Conservation (phyloP, 768 basidiomycete genomes). For the Rhizopogon vulgaris region DNA sequence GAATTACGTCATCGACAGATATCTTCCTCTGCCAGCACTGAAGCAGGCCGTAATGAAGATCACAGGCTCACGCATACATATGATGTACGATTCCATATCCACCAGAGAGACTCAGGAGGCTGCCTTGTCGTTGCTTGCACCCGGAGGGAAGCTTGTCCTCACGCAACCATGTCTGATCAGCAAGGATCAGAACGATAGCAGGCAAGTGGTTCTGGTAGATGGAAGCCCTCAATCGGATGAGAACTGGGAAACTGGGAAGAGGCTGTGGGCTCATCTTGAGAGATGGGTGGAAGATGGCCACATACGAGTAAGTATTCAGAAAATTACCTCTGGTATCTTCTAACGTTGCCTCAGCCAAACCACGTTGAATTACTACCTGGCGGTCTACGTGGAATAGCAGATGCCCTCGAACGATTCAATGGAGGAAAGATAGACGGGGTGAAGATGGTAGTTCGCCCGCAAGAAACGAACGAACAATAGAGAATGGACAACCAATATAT, state of each 20-base stretch:
- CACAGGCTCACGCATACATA: constrained; percentile 26
- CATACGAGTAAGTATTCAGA: constrained; percentile 19
- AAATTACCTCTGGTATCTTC: not conserved
- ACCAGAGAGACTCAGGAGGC: constrained; percentile 32
- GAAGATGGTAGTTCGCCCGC: constrained; percentile 39
- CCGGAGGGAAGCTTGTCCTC: constrained; percentile 31
- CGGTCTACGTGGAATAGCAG: constrained; percentile 37
- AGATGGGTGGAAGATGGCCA: constrained; percentile 26
- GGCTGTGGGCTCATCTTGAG: constrained; percentile 22
- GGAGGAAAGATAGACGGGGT: constrained; percentile 36
- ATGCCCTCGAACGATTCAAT: constrained; percentile 36
- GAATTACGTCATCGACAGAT: constrained; percentile 30
- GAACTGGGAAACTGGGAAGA: constrained; percentile 28
- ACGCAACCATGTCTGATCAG: constrained; percentile 28
- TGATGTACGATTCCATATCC: constrained; percentile 35
- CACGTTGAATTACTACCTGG: constrained; percentile 33
- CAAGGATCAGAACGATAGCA: constrained; percentile 18
- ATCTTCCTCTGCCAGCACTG: constrained; percentile 21
- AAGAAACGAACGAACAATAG: constrained; percentile 19
- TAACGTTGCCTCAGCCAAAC: constrained; percentile 31
- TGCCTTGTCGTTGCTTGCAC: constrained; percentile 30
- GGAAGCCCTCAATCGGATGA: constrained; percentile 27
- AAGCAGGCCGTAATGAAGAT: constrained; percentile 32
- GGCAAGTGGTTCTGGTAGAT: constrained; percentile 25
- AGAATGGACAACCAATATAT: not conserved